A percentile compares a stretch with the other conserved stretches of the same genome.
These are phyloP conservation scores for Laburnicola sp. DNA, from an alignment of 2,329 filamentous ascomycete genomes.

Conservation along the genomic window DNA sequence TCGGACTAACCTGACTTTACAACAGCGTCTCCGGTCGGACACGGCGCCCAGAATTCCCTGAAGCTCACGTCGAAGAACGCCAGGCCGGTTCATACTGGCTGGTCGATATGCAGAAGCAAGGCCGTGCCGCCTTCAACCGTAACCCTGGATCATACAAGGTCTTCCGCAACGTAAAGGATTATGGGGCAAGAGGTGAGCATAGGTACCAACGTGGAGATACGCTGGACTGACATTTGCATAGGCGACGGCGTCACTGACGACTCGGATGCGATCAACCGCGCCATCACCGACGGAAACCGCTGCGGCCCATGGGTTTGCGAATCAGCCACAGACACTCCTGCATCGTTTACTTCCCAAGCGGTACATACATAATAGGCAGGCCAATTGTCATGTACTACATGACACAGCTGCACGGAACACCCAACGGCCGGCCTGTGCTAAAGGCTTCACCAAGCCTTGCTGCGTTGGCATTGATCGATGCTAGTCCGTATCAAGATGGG, in stretches of 20 bases:
- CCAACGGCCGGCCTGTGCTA: conserved; percentile 58
- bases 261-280: conserved; percentile 59
- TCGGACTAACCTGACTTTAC: neutral
- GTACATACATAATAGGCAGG: conserved; percentile 22
- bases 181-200: conserved; percentile 46
- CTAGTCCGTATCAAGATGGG: conserved; percentile 53
- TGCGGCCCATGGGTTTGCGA: conserved; percentile 50
- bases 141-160: conserved; percentile 47
- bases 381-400: conserved; percentile 66
- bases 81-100: conserved; percentile 46
- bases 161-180: conserved; percentile 51
- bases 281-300: conserved; percentile 49
- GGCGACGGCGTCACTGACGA: conserved; percentile 49
- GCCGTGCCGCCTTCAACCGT: conserved; percentile 46
- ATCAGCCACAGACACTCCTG: conserved; percentile 57
- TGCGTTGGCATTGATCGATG: conserved; percentile 62
- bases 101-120: conserved; percentile 48
- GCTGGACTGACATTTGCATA: conserved; percentile 21
- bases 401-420: conserved; percentile 65
- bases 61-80: neutral
- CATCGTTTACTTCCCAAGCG: conserved; percentile 53
- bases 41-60: conserved; percentile 8
- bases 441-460: conserved; percentile 57
- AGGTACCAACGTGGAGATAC: neutral
- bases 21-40: conserved; percentile 13